Evolutionary conservation across 106 monocot genomes (phyloP).

Genomic region (Gastrodia elata): DNA sequence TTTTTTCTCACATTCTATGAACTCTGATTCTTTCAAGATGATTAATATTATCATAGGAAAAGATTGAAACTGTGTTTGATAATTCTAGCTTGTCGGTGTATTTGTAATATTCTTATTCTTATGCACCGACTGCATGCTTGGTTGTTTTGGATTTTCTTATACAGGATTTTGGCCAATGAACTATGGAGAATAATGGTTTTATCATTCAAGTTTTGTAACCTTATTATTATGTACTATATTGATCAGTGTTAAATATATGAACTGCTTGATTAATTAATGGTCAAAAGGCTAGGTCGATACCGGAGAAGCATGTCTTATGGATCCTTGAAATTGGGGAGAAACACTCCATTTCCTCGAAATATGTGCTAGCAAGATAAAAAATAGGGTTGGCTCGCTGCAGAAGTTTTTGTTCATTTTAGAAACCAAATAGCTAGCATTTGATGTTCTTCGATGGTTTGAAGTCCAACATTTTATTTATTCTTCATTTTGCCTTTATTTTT

Average conservation of each 20-base stretch:
- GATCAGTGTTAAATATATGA: background rate
- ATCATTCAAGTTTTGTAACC: background rate
- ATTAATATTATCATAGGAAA: background rate
- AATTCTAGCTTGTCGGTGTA: background rate
- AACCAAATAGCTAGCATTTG: background rate
- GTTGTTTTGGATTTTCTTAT: background rate
- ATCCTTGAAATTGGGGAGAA: background rate
- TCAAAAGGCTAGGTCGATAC: background rate
- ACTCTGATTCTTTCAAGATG: background rate
- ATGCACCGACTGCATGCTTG: background rate
- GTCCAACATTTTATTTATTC: background rate
- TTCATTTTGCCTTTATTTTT: background rate
- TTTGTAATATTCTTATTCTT: background rate
- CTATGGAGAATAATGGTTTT: background rate
- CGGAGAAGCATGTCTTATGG: background rate
- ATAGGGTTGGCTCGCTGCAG: background rate
- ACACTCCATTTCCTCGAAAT: background rate
- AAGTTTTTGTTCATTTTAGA: background rate
- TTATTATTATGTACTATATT: background rate
- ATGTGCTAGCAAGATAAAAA: background rate
- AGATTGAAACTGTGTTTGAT: background rate
- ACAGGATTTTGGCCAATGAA: background rate
- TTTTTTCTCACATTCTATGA: background rate
- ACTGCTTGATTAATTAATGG: background rate
- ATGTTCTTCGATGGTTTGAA: background rate